Percentiles rank a stretch among this genome's conserved stretches.
These are phyloP conservation scores for Aspergillus latus DNA, from an alignment of 2,329 filamentous ascomycete species.

Conservation along the genomic window DNA sequence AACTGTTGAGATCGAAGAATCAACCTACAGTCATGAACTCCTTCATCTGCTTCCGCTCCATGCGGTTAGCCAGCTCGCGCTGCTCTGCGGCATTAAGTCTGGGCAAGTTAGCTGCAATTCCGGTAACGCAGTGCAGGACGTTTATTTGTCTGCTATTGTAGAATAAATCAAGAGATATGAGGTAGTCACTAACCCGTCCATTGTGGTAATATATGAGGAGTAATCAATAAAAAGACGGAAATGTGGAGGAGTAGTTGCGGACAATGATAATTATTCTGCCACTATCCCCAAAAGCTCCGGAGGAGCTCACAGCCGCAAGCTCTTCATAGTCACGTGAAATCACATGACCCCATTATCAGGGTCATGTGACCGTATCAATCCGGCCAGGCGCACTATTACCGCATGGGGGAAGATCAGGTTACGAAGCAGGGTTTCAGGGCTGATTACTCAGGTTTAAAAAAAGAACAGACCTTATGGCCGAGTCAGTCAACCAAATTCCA, in stretches of 20 bases:
- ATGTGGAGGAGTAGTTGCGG: slow-evolving; percentile 6
- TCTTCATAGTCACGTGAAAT: slow-evolving; percentile 17
- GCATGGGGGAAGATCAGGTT: not conserved
- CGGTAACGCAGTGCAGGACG: not conserved
- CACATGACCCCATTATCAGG: not conserved
- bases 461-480: slow-evolving; percentile 12
- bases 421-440: not conserved
- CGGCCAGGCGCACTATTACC: not conserved
- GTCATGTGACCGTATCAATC: not conserved
- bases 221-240: not conserved
- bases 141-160: not conserved
- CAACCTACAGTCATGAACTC: slow-evolving; percentile 70
- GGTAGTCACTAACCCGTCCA: slow-evolving; percentile 36
- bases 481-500: not conserved
- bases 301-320: slow-evolving; percentile 21
- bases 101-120: slow-evolving; percentile 15
- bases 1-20: too few species aligned
- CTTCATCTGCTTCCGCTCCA: slow-evolving; percentile 98
- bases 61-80: slow-evolving; percentile 87
- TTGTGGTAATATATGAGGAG: slow-evolving; percentile 26
- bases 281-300: slow-evolving; percentile 18
- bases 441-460: slow-evolving; percentile 19
- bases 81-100: slow-evolving; percentile 78
- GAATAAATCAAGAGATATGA: not conserved
- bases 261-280: slow-evolving; percentile 5